Percentiles rank a stretch among this genome's conserved stretches.
phyloP scores from a whole-genome alignment of 1,284 basidiomycete genomes.

The Cryptococcus hybrid region DNA sequence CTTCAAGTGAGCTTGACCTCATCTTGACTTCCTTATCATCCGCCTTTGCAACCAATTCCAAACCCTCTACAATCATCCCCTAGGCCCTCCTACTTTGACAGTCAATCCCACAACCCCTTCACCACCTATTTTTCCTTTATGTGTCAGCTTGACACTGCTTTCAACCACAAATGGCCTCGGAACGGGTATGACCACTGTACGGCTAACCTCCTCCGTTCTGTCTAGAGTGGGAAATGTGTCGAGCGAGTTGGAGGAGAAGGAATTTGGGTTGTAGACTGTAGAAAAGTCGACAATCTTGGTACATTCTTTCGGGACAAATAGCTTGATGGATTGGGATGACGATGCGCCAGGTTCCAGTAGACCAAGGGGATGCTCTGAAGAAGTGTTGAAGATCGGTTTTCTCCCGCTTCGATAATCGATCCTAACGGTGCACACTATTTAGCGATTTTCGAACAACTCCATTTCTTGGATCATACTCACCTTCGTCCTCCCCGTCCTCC shows the following conservation, averaged over 20 bases:
- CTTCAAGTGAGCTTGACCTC: constrained; percentile 8
- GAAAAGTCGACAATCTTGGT: constrained; percentile 31
- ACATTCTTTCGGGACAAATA: constrained; percentile 12
- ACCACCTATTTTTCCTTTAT: constrained; percentile 4
- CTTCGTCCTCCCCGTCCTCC: constrained; percentile 71
- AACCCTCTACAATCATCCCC: constrained; percentile 12
- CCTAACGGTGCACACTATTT: constrained; percentile 5
- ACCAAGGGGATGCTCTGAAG: constrained; percentile 29
- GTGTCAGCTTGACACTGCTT: constrained; percentile 17
- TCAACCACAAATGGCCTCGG: constrained; percentile 27
- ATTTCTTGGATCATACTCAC: constrained; percentile 50
- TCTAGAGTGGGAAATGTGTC: background rate
- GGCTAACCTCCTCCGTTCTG: constrained; percentile 20
- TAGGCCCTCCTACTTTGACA: constrained; percentile 10
- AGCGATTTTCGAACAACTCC: background rate
- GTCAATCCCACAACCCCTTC: constrained; percentile 11
- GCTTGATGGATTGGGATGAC: constrained; percentile 11
- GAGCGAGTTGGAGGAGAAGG: background rate
- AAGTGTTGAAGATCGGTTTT: constrained; percentile 13
- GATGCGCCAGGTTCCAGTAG: constrained; percentile 13
- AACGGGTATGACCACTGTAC: constrained; percentile 30
- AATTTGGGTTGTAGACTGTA: constrained; percentile 13
- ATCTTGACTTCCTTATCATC: constrained; percentile 14
- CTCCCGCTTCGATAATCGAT: constrained; percentile 18
- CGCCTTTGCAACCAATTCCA: constrained; percentile 5